A percentile compares a stretch with the other conserved stretches of the same genome.
Evolutionary conservation across 2,329 filamentous ascomycete species (phyloP).

Genomic region (Colletotrichum siamense): DNA sequence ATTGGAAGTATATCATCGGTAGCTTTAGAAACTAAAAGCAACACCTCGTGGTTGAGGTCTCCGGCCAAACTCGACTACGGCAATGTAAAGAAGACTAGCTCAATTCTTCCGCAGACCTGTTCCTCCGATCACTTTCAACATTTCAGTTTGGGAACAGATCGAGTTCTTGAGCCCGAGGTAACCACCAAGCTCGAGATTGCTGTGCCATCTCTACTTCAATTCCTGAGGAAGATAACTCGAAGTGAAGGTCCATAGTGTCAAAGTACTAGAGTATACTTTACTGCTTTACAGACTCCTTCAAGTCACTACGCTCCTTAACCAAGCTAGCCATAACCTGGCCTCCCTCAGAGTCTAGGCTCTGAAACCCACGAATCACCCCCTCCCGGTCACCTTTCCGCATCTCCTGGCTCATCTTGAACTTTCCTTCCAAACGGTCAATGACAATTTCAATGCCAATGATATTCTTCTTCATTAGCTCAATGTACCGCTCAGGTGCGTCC

Average conservation of each 20-base stretch:
- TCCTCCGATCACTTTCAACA: no score
- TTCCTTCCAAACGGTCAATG: conserved; percentile 61
- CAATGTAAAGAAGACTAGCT: no score
- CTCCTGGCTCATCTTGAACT: conserved; percentile 74
- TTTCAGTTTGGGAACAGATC: no score
- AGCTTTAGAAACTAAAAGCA: neutral
- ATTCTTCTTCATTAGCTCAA: conserved; percentile 61
- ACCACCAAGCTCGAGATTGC: no score
- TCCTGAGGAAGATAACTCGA: no score
- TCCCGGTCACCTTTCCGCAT: conserved; percentile 54
- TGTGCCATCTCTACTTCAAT: neutral
- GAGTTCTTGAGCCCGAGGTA: no score
- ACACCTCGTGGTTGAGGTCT: neutral
- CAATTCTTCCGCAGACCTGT: no score
- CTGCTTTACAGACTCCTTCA: conserved; percentile 25
- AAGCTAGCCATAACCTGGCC: conserved; percentile 34
- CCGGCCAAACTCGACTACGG: neutral
- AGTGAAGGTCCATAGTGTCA: no score
- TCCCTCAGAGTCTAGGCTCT: conserved; percentile 33
- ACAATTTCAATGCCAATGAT: conserved; percentile 67
- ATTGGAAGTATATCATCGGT: neutral
- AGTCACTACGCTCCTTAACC: conserved; percentile 34
- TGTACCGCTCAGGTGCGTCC: conserved; percentile 61
- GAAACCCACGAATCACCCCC: conserved; percentile 66
- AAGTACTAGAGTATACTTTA: no score